Evolutionary conservation across 768 basidiomycete species (phyloP), one percentile per base, ranked within the genome.

Genomic region (Pholiota molesta): DNA sequence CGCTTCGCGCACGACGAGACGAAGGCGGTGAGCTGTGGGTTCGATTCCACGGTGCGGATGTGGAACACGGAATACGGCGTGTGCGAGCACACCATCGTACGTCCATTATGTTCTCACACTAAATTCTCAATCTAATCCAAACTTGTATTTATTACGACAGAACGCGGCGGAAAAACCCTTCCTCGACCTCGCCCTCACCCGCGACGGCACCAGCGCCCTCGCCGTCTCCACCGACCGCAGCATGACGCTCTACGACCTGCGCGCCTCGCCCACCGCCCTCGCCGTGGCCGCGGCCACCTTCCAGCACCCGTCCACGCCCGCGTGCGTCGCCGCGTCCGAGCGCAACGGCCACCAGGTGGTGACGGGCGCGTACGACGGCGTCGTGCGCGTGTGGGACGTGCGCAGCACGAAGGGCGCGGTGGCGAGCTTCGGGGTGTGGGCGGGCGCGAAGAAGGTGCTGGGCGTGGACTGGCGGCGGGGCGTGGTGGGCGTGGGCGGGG

Each of bases 61-160:
- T 99, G 97, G 97, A 94, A 97, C 69, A 79, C 90, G 3, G 90
- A 93, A 66, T 82, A 79, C 40, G 94, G 91, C 2, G 75, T 93
- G 5, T 94, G 90, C 62, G 78, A 81, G 0, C 72, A 83, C 47
- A 92, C 91, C 0, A 86, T 92, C 49, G 91, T 93, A 65, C 62
- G 88, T 78, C 40, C 52, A n/a, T n/a, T n/a, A n/a, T n/a, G 21
- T 47, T 10, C 11, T 57, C 19, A 33, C 33, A 21, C 19, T 57
- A 21, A 42, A 37, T 54, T 51, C 54, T 29, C 53, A 33, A 16
- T 47, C 16, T 33, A 23, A 65, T 29, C 28, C 35, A 11, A 9
- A 33, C 17, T 4, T 26, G 26, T 28, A 14, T n/a, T 55, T 6
- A 0, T 28, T 10, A 5, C 7, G 23, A 5, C 62, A 94, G 92